Conservation (phyloP, 805 yeast genomes). For the Candida insectorum region DNA sequence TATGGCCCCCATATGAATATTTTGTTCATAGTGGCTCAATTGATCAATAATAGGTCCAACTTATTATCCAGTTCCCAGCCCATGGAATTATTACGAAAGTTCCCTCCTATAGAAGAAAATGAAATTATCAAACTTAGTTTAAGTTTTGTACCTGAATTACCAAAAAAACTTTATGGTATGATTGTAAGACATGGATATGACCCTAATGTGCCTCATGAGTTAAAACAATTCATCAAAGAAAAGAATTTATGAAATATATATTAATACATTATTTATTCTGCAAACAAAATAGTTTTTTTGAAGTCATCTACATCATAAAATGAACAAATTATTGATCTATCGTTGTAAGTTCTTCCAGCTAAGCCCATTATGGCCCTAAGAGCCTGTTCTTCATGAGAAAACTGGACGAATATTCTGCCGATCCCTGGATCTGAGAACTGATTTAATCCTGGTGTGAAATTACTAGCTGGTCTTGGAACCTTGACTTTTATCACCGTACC, state of each 20-base stretch:
- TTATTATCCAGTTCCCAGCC: constrained; percentile 65
- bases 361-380: constrained; percentile 53
- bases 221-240: constrained; percentile 20
- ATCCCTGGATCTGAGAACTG: constrained; percentile 50
- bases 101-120: constrained; percentile 68
- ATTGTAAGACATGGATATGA: constrained; percentile 65
- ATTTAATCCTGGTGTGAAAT: constrained; percentile 37
- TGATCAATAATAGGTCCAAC: constrained; percentile 62
- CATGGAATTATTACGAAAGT: constrained; percentile 68
- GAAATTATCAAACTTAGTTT: constrained; percentile 76
- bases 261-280: neutral
- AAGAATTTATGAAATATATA: constrained; percentile 2
- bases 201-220: constrained; percentile 32
- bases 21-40: constrained; percentile 77
- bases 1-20: constrained; percentile 89
- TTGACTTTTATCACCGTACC: constrained; percentile 53
- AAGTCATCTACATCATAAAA: constrained; percentile 61
- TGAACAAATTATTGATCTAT: constrained; percentile 64
- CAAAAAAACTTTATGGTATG: constrained; percentile 60
- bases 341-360: constrained; percentile 66
- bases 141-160: constrained; percentile 74
- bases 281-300: constrained; percentile 8
- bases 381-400: constrained; percentile 50
- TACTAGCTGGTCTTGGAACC: constrained; percentile 62
- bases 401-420: constrained; percentile 73